phyloP scores from a whole-genome alignment of 768 basidiomycete genomes.

The Cubamyces lactineus region DNA sequence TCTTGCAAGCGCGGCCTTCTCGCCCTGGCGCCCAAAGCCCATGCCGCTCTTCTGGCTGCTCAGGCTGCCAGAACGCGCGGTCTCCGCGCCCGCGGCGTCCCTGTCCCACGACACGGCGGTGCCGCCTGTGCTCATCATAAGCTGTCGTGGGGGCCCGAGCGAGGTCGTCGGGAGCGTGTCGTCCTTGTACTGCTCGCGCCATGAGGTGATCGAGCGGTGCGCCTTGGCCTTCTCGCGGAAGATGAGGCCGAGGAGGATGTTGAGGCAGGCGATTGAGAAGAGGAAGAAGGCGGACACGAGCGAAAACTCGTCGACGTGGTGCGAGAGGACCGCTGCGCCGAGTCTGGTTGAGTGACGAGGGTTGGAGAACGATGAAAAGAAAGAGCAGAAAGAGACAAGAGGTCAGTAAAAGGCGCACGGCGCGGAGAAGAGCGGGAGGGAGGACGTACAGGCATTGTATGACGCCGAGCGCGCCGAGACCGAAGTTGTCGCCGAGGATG shows the following conservation, averaged over 20 bases:
- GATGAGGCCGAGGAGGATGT: slow-evolving; percentile 72
- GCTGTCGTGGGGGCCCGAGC: slow-evolving; percentile 20
- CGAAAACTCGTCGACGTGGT: slow-evolving; percentile 81
- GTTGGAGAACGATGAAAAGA: neutral
- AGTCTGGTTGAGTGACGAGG: slow-evolving; percentile 41
- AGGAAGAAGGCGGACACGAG: slow-evolving; percentile 92
- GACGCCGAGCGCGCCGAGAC: slow-evolving; percentile 83
- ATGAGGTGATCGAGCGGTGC: slow-evolving; percentile 70
- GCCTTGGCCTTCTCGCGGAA: slow-evolving; percentile 71
- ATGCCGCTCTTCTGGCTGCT: slow-evolving; percentile 42
- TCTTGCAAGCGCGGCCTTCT: slow-evolving; percentile 72
- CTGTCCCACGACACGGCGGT: slow-evolving; percentile 37
- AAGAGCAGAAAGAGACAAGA: neutral
- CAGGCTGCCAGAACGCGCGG: slow-evolving; percentile 25
- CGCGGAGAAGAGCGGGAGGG: no score
- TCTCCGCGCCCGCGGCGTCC: slow-evolving; percentile 22
- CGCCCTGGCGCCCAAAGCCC: slow-evolving; percentile 83
- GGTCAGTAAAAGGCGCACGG: no score
- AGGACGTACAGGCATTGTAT: slow-evolving; percentile 68
- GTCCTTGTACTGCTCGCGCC: slow-evolving; percentile 60
- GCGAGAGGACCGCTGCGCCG: slow-evolving; percentile 55
- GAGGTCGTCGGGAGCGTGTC: slow-evolving; percentile 55
- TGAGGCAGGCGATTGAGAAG: slow-evolving; percentile 86
- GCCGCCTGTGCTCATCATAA: slow-evolving; percentile 20
- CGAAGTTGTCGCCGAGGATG: slow-evolving; percentile 81